A percentile compares a stretch with the other conserved stretches of the same genome.
phyloP scores from a whole-genome alignment of 2,329 filamentous ascomycete genomes.

The Thielaviopsis populi region DNA sequence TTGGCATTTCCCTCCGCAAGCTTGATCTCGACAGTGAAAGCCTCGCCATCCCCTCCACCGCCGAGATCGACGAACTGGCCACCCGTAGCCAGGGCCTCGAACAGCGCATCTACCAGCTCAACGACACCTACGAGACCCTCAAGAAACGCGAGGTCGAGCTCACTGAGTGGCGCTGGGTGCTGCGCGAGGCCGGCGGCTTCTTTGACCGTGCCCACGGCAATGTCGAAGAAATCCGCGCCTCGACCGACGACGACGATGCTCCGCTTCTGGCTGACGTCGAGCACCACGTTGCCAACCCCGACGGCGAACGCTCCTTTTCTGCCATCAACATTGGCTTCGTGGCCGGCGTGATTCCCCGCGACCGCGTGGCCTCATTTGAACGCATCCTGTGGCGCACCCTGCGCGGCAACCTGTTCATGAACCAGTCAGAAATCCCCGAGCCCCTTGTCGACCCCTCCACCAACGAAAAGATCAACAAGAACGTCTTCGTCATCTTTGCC shows the following conservation, averaged over 20 bases:
- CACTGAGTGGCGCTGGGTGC: conserved; percentile 95
- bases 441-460: conserved; percentile 79
- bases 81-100: conserved; percentile 88
- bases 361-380: conserved; percentile 89
- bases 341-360: conserved; percentile 83
- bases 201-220: conserved; percentile 93
- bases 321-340: conserved; percentile 99
- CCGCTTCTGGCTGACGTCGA: conserved; percentile 88
- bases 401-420: conserved; percentile 98
- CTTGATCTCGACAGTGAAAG: conserved; percentile 82
- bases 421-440: conserved; percentile 95
- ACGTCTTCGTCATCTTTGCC: conserved; percentile 98
- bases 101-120: conserved; percentile 76
- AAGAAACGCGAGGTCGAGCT: conserved; percentile 96
- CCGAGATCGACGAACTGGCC: conserved; percentile 89
- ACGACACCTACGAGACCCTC: conserved; percentile 95
- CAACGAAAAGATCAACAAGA: conserved; percentile 89
- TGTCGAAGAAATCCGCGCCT: conserved; percentile 89
- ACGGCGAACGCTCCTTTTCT: conserved; percentile 74
- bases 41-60: conserved; percentile 73
- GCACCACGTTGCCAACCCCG: conserved; percentile 45
- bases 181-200: conserved; percentile 91
- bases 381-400: conserved; percentile 94
- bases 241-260: conserved; percentile 79
- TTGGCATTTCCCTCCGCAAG: conserved; percentile 68